phyloP scores from a whole-genome alignment of 257 asterid genomes.

The Cinchona pubescens region DNA sequence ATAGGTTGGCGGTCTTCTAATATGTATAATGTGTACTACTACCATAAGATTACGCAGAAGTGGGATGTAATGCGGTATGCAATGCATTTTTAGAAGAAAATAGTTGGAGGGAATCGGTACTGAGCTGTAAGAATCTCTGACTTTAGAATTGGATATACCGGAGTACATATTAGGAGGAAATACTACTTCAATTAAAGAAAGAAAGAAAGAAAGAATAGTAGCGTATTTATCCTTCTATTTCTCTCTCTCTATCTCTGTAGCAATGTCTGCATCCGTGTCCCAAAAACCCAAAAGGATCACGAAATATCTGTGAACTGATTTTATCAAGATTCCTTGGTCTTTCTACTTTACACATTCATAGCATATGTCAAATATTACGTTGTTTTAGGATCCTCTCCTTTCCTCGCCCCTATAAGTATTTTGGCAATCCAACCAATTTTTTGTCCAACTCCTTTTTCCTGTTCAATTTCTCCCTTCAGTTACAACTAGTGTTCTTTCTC shows the following conservation, averaged over 20 bases:
- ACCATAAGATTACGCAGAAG: background rate
- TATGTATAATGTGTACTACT: no score
- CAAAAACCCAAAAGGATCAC: constrained; percentile 39
- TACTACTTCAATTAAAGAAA: background rate
- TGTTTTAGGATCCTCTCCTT: background rate
- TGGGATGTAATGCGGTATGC: background rate
- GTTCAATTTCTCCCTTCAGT: background rate
- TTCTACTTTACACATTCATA: background rate
- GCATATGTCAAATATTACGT: background rate
- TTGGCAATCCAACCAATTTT: background rate
- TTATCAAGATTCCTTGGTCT: constrained; percentile 25
- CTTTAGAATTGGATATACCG: background rate
- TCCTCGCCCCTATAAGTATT: constrained; percentile 1
- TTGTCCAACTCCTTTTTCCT: background rate
- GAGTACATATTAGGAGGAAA: background rate
- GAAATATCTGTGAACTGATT: constrained; percentile 34
- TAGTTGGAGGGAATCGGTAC: constrained; percentile 5
- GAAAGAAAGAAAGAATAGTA: background rate
- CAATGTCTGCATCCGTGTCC: constrained; percentile 26
- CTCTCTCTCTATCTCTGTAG: constrained; percentile 5
- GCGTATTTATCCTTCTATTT: background rate
- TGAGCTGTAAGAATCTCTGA: constrained; percentile 12
- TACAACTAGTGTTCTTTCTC: background rate
- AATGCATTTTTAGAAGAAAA: background rate
- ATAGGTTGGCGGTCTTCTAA: background rate